A percentile compares a stretch with the other conserved stretches of the same genome.
Evolutionary conservation across 2,329 filamentous ascomycete species (phyloP).

Genomic region (Colletotrichum melonis): DNA sequence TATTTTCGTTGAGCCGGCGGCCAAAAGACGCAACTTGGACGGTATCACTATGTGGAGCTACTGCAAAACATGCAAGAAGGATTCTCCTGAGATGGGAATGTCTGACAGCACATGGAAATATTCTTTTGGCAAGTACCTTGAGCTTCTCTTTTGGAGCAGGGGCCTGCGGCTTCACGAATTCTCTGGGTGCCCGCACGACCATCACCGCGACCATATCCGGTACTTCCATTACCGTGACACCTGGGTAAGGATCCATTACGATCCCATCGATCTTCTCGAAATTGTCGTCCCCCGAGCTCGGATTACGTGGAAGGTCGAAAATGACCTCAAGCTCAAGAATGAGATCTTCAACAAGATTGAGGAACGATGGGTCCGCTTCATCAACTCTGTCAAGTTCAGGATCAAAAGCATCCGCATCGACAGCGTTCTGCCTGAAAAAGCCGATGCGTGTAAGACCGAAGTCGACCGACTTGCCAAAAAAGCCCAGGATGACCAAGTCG

Average conservation of each 20-base stretch:
- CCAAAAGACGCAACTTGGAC: constrained; percentile 60
- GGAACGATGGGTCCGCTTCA: constrained; percentile 86
- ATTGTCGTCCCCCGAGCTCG: constrained; percentile 90
- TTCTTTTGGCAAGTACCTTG: constrained; percentile 98
- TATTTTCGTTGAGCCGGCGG: constrained; percentile 78
- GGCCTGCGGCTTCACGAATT: constrained; percentile 80
- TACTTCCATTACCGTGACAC: constrained; percentile 93
- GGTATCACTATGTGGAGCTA: constrained; percentile 98
- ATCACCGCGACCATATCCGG: constrained; percentile 90
- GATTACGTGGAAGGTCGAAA: constrained; percentile 98
- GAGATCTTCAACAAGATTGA: constrained; percentile 87
- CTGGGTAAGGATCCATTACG: constrained; percentile 90
- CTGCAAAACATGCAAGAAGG: constrained; percentile 90
- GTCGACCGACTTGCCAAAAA: constrained; percentile 82
- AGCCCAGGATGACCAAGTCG: constrained; percentile 84
- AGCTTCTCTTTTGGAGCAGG: constrained; percentile 94
- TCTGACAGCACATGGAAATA: constrained; percentile 97
- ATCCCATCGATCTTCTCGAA: constrained; percentile 91
- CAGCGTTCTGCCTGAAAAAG: constrained; percentile 88
- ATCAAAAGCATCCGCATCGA: constrained; percentile 92
- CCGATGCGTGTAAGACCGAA: constrained; percentile 83
- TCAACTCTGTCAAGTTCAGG: constrained; percentile 84
- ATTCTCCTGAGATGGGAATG: constrained; percentile 91
- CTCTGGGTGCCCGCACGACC: constrained; percentile 84
- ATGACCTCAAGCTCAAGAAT: constrained; percentile 92